Base-by-base conservation (phyloP, 345 rosid genomes). In the Pistacia atlantica region DNA sequence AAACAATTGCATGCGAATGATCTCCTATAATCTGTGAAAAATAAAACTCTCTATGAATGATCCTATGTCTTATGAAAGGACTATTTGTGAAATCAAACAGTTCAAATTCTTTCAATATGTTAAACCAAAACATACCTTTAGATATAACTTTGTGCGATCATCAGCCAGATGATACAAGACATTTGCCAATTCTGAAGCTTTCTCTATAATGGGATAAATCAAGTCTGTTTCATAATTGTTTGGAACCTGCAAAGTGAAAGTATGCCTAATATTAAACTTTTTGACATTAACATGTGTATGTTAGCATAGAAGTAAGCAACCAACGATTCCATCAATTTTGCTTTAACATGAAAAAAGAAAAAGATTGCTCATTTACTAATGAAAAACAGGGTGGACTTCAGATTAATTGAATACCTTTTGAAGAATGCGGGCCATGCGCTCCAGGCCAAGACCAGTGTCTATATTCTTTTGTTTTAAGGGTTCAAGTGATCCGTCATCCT, bases 361-460 rank as follows among this genome's bases (percentile, higher is more conserved):
- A 61, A 58, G n/a, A 17, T 51, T 31, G 51, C 2, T 62, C 35
- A 8, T 52, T 59, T 55, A 45, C 37, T 10, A 67, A 37, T 51
- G 46, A 38, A 31, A 5, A 18, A 54, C 8, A 51, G 13, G 3
- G 42, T 49, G 51, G 31, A 25, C 16, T 58, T 52, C 18, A 49
- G 13, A 57, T 6, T 61, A 61, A 58, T 38, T 56, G 63, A 70
- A 59, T 80, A 86, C 93, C 89, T 88, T 91, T 78, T 90, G 98
- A 76, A 95, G 97, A 73, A 95, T 95, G 75, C 89, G 91, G 79
- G 99, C 97, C 80, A 93, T 76, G 38, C 98, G 97, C 83, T 93
- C 99, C 82, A 93, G 77, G 72, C 99, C 98, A 80, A 95, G 95
- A 76, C 99, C 98, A 61, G 98, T 93, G 82, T 95, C 99, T 82